A percentile compares a stretch with the other conserved stretches of the same genome.
Evolutionary conservation across 768 basidiomycete genomes (phyloP).

Genomic region (Naganishia onofrii): DNA sequence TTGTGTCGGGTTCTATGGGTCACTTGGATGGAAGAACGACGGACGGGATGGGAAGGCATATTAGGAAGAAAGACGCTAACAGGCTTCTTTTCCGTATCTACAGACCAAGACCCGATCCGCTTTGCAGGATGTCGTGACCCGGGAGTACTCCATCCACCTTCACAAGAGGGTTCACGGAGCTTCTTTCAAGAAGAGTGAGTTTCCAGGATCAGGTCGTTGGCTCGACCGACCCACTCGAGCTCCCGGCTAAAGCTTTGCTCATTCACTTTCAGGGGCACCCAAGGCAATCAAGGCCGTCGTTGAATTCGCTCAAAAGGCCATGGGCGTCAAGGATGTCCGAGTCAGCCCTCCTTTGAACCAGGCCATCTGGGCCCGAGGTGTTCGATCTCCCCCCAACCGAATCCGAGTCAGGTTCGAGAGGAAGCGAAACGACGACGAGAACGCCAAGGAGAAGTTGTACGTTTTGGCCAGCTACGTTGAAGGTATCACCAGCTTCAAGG

Average conservation of each 20-base stretch:
- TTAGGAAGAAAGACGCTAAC: slow-evolving; percentile 3
- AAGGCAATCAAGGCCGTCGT: slow-evolving; percentile 92
- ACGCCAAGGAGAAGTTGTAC: slow-evolving; percentile 95
- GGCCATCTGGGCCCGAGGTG: slow-evolving; percentile 85
- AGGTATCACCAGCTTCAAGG: slow-evolving; percentile 75
- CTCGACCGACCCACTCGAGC: too few relatives aligned
- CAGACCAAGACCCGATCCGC: slow-evolving; percentile 83
- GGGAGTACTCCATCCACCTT: slow-evolving; percentile 97
- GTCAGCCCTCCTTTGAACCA: slow-evolving; percentile 96
- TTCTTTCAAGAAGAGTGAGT: slow-evolving; percentile 86
- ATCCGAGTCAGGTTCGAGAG: slow-evolving; percentile 92
- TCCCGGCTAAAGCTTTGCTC: background rate
- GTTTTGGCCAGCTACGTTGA: slow-evolving; percentile 82
- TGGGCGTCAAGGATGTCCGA: slow-evolving; percentile 93
- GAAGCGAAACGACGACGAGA: slow-evolving; percentile 98
- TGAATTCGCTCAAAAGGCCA: slow-evolving; percentile 84
- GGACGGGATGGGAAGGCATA: background rate
- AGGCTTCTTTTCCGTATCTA: background rate
- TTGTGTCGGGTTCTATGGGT: background rate
- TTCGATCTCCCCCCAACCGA: slow-evolving; percentile 89
- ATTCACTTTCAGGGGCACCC: slow-evolving; percentile 60
- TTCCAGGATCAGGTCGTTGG: too few relatives aligned
- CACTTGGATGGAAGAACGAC: background rate
- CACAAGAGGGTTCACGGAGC: slow-evolving; percentile 91
- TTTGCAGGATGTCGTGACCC: slow-evolving; percentile 94